phyloP scores from a whole-genome alignment of 768 basidiomycete genomes.

The Obba rivulosa region DNA sequence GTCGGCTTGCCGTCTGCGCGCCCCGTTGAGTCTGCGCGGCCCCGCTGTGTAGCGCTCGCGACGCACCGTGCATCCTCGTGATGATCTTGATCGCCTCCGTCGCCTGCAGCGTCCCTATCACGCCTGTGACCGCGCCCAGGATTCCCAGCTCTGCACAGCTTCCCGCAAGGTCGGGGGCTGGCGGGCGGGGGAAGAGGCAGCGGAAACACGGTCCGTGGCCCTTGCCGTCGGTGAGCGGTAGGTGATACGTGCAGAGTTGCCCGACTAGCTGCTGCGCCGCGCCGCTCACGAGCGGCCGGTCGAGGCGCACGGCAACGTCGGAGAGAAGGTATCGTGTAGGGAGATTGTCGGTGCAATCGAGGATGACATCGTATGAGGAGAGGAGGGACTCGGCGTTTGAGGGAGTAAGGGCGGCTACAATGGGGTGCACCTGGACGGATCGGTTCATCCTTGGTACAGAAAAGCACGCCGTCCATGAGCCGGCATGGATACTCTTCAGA shows the following conservation, averaged over 20 bases:
- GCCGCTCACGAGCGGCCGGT: slow-evolving; percentile 85
- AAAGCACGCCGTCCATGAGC: background rate
- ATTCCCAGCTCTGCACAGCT: slow-evolving; percentile 89
- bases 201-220: slow-evolving; percentile 83
- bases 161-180: slow-evolving; percentile 56
- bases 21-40: background rate
- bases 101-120: slow-evolving; percentile 88
- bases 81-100: slow-evolving; percentile 82
- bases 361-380: slow-evolving; percentile 61
- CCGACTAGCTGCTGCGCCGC: slow-evolving; percentile 87
- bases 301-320: slow-evolving; percentile 70
- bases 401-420: slow-evolving; percentile 48
- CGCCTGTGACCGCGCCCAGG: slow-evolving; percentile 81
- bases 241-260: slow-evolving; percentile 72
- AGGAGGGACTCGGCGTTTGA: slow-evolving; percentile 63
- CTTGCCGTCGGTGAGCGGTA: slow-evolving; percentile 3
- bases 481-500: background rate
- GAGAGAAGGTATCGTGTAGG: slow-evolving; percentile 91
- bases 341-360: slow-evolving; percentile 95
- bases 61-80: slow-evolving; percentile 57
- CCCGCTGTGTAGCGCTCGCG: background rate
- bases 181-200: slow-evolving; percentile 84
- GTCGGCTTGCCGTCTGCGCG: slow-evolving; percentile 52
- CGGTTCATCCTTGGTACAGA: slow-evolving; percentile 65
- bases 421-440: slow-evolving; percentile 49